These are phyloP conservation scores for Thuidium tamariscinum DNA, from an alignment of 225 moss, liverwort and hornwort genomes.

Conservation along the genomic window DNA sequence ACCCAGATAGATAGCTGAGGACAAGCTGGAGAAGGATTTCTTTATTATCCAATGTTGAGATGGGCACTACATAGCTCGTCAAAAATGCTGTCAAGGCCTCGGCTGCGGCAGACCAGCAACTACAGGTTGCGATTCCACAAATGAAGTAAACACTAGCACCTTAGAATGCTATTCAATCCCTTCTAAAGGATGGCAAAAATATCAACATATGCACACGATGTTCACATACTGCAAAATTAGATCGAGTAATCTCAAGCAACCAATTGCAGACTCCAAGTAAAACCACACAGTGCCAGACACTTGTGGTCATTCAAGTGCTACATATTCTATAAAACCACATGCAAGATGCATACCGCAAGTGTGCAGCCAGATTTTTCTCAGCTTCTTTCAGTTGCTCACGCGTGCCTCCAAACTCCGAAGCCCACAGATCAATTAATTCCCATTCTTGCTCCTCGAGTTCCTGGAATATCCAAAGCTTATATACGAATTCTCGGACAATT, in stretches of 20 bases:
- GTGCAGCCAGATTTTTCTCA: constrained; percentile 45
- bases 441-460: constrained; percentile 91
- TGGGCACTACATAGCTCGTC: constrained; percentile 70
- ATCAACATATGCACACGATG: neutral
- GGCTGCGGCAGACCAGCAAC: constrained; percentile 87
- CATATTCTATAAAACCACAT: neutral
- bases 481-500: neutral
- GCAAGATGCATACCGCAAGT: constrained; percentile 41
- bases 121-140: constrained; percentile 21
- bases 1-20: constrained; percentile 78
- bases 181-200: neutral
- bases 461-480: constrained; percentile 10
- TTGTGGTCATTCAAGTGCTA: neutral
- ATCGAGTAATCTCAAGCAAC: neutral
- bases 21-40: constrained; percentile 84
- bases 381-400: constrained; percentile 56
- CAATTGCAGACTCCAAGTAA: neutral
- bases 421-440: constrained; percentile 80
- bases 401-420: constrained; percentile 80
- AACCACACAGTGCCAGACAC: neutral
- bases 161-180: neutral
- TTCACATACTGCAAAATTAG: neutral
- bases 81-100: constrained; percentile 89
- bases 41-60: constrained; percentile 51
- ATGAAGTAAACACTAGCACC: neutral